Evolutionary conservation across 2,329 filamentous ascomycete genomes (phyloP).

Genomic region (Ciborinia camelliae): DNA sequence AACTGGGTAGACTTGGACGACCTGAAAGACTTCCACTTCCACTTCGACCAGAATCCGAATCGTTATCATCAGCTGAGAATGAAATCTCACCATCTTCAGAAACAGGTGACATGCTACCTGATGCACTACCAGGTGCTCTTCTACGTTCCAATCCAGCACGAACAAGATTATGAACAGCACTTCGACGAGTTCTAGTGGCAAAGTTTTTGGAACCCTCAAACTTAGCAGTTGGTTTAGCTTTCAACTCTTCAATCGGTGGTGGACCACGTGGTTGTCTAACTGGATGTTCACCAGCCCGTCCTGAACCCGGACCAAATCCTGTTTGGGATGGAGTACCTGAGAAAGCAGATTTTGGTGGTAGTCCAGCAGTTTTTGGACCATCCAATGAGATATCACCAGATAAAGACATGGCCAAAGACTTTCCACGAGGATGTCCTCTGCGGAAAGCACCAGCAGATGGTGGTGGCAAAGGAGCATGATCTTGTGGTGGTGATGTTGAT

Average conservation of each 20-base stretch:
- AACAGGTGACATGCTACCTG: constrained; percentile 82
- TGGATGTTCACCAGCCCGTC: constrained; percentile 90
- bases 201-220: constrained; percentile 98
- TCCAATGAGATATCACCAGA: constrained; percentile 31
- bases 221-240: constrained; percentile 84
- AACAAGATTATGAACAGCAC: constrained; percentile 86
- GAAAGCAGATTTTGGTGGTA: constrained; percentile 77
- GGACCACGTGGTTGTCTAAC: constrained; percentile 89
- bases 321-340: constrained; percentile 77
- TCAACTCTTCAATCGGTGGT: constrained; percentile 85
- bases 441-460: constrained; percentile 91
- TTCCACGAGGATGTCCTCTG: constrained; percentile 79
- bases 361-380: constrained; percentile 55
- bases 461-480: constrained; percentile 72
- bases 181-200: constrained; percentile 83
- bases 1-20: constrained; percentile 63
- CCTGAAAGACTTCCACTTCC: constrained; percentile 78
- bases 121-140: constrained; percentile 65
- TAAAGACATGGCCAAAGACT: constrained; percentile 53
- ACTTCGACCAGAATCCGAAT: constrained; percentile 65
- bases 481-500: constrained; percentile 65
- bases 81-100: constrained; percentile 71
- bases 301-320: constrained; percentile 86
- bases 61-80: constrained; percentile 68
- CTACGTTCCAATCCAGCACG: constrained; percentile 85